Base-by-base conservation (phyloP, 2,329 filamentous ascomycete species). In the Pyrenophora teres region DNA sequence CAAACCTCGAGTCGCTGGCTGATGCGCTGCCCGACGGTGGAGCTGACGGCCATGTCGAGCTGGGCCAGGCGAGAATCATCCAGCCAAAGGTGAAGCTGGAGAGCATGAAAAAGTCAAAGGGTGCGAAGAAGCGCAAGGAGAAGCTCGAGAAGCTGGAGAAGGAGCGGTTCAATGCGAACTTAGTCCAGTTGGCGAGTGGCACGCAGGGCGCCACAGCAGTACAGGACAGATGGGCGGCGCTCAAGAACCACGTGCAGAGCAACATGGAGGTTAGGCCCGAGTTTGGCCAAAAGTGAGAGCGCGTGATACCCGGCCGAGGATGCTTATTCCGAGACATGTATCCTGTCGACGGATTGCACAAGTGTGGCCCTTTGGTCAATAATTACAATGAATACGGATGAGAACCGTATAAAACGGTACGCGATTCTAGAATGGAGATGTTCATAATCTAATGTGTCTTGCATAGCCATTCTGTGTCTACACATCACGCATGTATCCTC, bases 191-290 rank as follows among this genome's bases (percentile, higher is more conserved):
- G 77, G 80, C 81, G n/a, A 48, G 19, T 18, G 42, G 37, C 31
- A 50, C 54, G 16, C 43, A 55, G 31, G 49, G 56, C 16, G 46
- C 56, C 10, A 44, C 57, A 27, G 67, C 59, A 31, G 58, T 62
- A 50, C 61, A 59, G 57, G 71, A 65, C 47, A 67, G 89, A 48
- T 97, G 91, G 88, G 88, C 88, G 25, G 90, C 91, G 13, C 72
- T 97, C 73, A 84, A 92, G 64, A 86, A 81, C 8, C 95, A 93
- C 69, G 95, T 97, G 44, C 87, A 89, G 1, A 82, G 87, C 36
- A 97, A 90, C 1, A 90, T 96, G 86, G 90, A 96, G 76, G 88
- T 90, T 74, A 93, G 93, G 63, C 85, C 88, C 12, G 89, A 88
- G 3, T 96, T 96, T 69, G 54, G 46, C 6, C 64, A 67, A 47